phyloP scores from a whole-genome alignment of 164 flowering plant genomes.

The Magnolia kwangsiensis region DNA sequence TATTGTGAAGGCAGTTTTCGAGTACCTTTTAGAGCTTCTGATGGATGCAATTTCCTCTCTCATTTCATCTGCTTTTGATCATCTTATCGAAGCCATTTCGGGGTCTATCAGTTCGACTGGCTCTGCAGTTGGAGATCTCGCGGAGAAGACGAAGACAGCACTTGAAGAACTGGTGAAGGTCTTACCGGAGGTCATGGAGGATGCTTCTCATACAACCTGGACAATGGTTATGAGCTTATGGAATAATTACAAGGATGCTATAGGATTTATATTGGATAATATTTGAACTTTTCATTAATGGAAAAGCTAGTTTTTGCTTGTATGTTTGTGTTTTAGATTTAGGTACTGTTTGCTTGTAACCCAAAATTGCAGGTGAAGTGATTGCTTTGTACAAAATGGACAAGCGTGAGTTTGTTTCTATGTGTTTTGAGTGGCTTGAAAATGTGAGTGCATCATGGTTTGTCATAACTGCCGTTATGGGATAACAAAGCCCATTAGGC shows the following conservation, averaged over 20 bases:
- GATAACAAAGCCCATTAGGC: no score
- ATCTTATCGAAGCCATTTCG: constrained; percentile 17
- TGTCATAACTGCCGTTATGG: no score
- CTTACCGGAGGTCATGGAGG: constrained; percentile 25
- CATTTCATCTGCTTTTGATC: constrained; percentile 25
- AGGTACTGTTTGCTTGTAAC: background rate
- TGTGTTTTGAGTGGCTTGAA: no score
- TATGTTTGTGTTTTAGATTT: no score
- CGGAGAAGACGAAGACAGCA: constrained; percentile 22
- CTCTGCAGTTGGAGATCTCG: constrained; percentile 19
- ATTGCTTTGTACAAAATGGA: background rate
- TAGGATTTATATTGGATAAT: constrained; percentile 29
- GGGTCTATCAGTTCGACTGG: constrained; percentile 12
- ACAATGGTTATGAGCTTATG: constrained; percentile 23
- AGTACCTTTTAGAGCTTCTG: constrained; percentile 20
- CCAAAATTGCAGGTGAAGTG: background rate
- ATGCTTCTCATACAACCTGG: constrained; percentile 27
- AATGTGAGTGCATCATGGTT: no score
- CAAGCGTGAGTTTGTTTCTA: no score
- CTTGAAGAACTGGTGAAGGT: constrained; percentile 19
- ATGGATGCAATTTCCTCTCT: constrained; percentile 17
- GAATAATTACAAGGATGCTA: constrained; percentile 34
- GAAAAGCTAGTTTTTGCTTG: background rate
- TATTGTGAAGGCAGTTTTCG: constrained; percentile 15
- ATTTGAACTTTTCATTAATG: constrained; percentile 7